These are phyloP conservation scores for Alternaria infectoria DNA, from an alignment of 2,329 filamentous ascomycete species.

Conservation along the genomic window DNA sequence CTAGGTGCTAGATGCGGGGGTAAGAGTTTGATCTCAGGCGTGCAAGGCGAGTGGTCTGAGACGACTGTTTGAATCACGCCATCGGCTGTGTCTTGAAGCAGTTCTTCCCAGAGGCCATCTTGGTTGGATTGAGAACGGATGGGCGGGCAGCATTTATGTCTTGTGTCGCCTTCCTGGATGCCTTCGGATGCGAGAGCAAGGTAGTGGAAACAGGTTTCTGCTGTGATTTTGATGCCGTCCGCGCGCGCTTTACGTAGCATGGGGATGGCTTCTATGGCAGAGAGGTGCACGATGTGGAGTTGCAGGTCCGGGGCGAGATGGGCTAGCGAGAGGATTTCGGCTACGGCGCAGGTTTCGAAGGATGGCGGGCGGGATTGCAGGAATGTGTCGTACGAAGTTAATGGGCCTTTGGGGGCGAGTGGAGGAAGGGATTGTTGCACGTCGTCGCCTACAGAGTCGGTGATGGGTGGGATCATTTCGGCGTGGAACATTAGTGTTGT, in stretches of 20 bases:
- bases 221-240: conserved; percentile 82
- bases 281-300: conserved; percentile 92
- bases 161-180: conserved; percentile 82
- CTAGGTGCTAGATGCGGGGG: conserved; percentile 70
- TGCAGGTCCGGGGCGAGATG: conserved; percentile 80
- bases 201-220: conserved; percentile 96
- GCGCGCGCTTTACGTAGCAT: conserved; percentile 75
- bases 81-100: conserved; percentile 60
- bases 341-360: conserved; percentile 90
- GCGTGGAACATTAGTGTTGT: conserved; percentile 99
- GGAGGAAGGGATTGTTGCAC: conserved; percentile 74
- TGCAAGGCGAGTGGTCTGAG: conserved; percentile 95
- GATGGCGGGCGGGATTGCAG: conserved; percentile 85
- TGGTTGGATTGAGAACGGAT: conserved; percentile 84
- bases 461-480: conserved; percentile 92
- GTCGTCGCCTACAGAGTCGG: conserved; percentile 78
- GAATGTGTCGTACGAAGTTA: conserved; percentile 86
- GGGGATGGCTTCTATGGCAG: conserved; percentile 85
- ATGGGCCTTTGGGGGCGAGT: conserved; percentile 71
- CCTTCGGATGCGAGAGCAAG: conserved; percentile 82
- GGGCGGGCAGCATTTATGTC: conserved; percentile 94
- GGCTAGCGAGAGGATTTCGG: conserved; percentile 82
- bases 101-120: conserved; percentile 84
- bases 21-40: conserved; percentile 88
- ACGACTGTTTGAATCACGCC: conserved; percentile 92